Evolutionary conservation across 768 basidiomycete genomes (phyloP), one percentile per base, ranked within the genome.

Genomic region (Tricholoma bakamatsutake): DNA sequence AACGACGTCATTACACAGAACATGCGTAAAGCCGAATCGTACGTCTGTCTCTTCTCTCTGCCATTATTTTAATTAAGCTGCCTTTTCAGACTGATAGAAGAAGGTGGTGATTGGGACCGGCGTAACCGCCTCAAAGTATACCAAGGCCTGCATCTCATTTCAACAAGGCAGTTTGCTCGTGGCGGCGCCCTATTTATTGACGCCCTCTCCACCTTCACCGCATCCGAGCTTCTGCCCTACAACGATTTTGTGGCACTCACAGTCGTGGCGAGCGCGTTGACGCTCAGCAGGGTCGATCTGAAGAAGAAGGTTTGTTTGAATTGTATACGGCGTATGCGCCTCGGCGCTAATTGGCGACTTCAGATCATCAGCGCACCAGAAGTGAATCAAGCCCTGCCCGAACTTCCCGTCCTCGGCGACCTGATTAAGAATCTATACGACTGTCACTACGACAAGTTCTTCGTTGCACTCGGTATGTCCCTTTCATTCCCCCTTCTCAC

Each of bases 61-160:
- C 42, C 21, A 9, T 15, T n/a, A 21, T 21, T 18, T 37, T 13
- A 37, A 37, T 9, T n/a, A 11, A 18, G 35, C 13, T 37, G n/a
- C 55, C 28, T 17, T n/a, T 28, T 0, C 65, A 94, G 92, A 54
- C 77, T 97, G 42, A 89, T 97, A 53, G 94, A 98, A 63, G 82
- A 93, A 68, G 96, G 96, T 0, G 96, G 96, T 45, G 96, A 99
- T 73, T 99, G 96, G 96, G 96, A 99, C 69, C 79, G 96, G 53
- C 83, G 94, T 37, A 99, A 98, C 70, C 83, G 96, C 45, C 82
- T 98, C 64, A 99, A 99, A 71, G 96, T 98, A 40, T 99, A 98
- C 75, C 83, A 84, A 50, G 95, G 88, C 48, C 75, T 97, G 0
- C 89, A 96, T 65, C 76, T 87, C 43, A 73, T 95, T 31, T 88